Evolutionary conservation across 208 protist genomes (phyloP), one percentile per base, ranked within the genome.

Genomic region (Crithidia thermophila): DNA sequence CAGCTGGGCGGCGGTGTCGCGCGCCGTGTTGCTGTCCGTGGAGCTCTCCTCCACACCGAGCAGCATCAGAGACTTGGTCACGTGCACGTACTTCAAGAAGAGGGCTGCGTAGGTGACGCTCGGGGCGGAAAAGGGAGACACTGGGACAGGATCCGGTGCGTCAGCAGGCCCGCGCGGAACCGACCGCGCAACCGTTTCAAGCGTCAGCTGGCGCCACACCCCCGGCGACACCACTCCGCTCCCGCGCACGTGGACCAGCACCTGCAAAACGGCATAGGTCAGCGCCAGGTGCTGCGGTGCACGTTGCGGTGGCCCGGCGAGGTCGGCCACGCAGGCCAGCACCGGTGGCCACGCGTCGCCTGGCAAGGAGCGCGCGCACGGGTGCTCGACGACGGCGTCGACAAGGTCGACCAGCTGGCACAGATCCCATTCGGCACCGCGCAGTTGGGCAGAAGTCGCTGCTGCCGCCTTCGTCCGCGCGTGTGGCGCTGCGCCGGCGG

Each of bases 291-390:
- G 67, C 37, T 52, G 58, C 30, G 63, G 45, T 4, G 62, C 75
- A 13, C 57, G 25, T 27, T 42, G 64, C 20, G 75, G 52, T 14
- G 67, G 36, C 7, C 69, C 64, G 25, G 70, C 59, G n/a, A 69
- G 46, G 9, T 37, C 37, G 4, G 30, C 69, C 14, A 69, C 75
- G 36, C 33, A 51, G 13, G 36, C 49, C 51, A 77, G 68, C 50
- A 72, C 30, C 21, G 64, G 58, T 47, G 42, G 27, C 75, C 75
- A 81, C 51, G 67, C 33, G n/a, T 66, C 63, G 14, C 7, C 46
- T 23, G 57, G 25, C 52, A 81, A 25, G n/a, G 69, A 39, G 25
- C 63, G 69, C 20, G 60, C 59, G 42, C 75, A 81, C 31, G 69
- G 75, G 36, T 81, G 67, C 30, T 67, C 50, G 20, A 47, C 58